Evolutionary conservation across 2,329 filamentous ascomycete species (phyloP), one percentile per base, ranked within the genome.

Genomic region (Lachnellula subtilissima): DNA sequence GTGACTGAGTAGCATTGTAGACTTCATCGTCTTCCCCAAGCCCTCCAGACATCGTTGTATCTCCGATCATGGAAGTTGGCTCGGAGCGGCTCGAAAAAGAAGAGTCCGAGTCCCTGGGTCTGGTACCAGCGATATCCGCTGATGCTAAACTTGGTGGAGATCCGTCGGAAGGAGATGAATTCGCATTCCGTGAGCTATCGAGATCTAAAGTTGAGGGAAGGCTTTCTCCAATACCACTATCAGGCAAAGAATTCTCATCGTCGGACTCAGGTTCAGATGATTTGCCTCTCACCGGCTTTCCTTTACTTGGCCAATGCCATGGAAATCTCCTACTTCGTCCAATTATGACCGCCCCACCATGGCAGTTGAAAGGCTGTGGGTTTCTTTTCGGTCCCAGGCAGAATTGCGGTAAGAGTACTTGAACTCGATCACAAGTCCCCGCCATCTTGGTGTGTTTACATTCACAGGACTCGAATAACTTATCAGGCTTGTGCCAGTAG

Each of bases 301-400:
- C 48, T 25, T 2, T 35, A 15, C 22, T 52, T 37, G 53, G 53
- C 25, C 40, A 52, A 4, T 15, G 17, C 48, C 37, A 52, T 5
- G 17, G 25, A 23, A 25, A 25, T 14, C 40, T 28, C 23, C 22
- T 52, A 25, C 49, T 56, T n/a, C 42, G 32, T 9, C 54, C 54
- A 52, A 56, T 50, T 22, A 56, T 53, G 12, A 52, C 54, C 25
- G 54, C 54, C 8, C 54, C 54, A 43, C 17, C 22, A 14, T 15
- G 3, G 39, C 14, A 23, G n/a, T 23, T n/a, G 22, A 56, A 52
- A 19, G 50, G 54, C 5, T 53, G 5, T 1, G 45, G 23, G 14
- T 52, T 32, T 36, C 39, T 48, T 19, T 52, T 53, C 4, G 17
- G 11, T 5, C 50, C 37, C 5, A 42, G 8, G 3, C 23, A 37